phyloP scores from a whole-genome alignment of 805 yeast species.

The Zygosaccharomyces kombuchaensis region DNA sequence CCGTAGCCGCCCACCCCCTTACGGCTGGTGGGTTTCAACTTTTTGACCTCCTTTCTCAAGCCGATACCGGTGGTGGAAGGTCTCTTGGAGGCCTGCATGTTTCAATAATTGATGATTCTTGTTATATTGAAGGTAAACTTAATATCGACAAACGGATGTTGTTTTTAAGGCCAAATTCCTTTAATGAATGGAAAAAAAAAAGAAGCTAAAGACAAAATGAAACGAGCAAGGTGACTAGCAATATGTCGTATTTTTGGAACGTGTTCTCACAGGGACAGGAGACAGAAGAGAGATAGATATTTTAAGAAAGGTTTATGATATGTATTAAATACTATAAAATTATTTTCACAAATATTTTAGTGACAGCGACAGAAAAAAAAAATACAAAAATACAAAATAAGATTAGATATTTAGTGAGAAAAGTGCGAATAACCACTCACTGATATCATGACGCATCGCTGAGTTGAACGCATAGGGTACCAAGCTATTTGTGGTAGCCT shows the following conservation, averaged over 20 bases:
- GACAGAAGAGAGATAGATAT: not conserved
- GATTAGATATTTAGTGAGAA: no score
- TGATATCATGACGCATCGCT: not conserved
- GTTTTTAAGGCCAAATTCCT: not conserved
- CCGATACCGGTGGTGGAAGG: conserved; percentile 2
- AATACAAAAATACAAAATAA: not conserved
- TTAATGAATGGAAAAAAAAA: not conserved
- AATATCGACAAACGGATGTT: not conserved
- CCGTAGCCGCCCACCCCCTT: conserved; percentile 12
- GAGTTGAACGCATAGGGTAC: no score
- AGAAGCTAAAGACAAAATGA: not conserved
- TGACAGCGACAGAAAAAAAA: conserved; percentile 7
- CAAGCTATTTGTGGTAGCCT: not conserved
- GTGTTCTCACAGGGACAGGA: not conserved
- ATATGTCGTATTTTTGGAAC: not conserved
- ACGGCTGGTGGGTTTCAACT: not conserved
- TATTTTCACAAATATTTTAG: conserved; percentile 6
- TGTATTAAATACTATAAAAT: no score
- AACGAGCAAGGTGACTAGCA: conserved; percentile 5
- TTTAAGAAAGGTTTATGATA: no score
- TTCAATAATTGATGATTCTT: not conserved
- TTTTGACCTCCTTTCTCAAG: conserved; percentile 1
- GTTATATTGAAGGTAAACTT: not conserved
- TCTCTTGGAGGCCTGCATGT: not conserved
- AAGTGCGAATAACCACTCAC: no score